Evolutionary conservation across 768 basidiomycete species (phyloP).

Genomic region (Rhodotorula paludigena): DNA sequence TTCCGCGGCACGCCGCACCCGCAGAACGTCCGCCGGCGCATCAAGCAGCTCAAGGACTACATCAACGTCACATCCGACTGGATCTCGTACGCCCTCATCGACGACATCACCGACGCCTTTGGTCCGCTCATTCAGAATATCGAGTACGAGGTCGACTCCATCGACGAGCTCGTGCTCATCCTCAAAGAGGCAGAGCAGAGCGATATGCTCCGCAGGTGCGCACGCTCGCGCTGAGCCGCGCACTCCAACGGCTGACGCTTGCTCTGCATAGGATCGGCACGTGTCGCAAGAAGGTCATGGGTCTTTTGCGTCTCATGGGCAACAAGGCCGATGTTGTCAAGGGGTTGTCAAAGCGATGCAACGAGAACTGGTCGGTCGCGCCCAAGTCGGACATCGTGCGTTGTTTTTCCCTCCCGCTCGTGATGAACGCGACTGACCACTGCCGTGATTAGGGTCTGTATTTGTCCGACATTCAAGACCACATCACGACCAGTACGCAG

Average conservation of each 20-base stretch:
- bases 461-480: constrained; percentile 57
- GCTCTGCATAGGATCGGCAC: constrained; percentile 69
- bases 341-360: constrained; percentile 93
- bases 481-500: constrained; percentile 99
- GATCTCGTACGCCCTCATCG: constrained; percentile 99
- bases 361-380: constrained; percentile 97
- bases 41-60: constrained; percentile 98
- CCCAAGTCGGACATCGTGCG: constrained; percentile 96
- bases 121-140: constrained; percentile 97
- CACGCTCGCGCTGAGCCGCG: not conserved
- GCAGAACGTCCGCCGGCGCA: constrained; percentile 93
- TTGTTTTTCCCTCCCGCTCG: constrained; percentile 60
- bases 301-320: constrained; percentile 88
- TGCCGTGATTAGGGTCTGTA: constrained; percentile 30
- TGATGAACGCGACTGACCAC: too few relatives aligned
- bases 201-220: constrained; percentile 82
- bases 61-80: constrained; percentile 98
- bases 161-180: constrained; percentile 95
- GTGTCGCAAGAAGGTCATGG: constrained; percentile 99
- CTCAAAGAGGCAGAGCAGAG: constrained; percentile 92
- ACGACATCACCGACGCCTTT: constrained; percentile 99
- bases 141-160: constrained; percentile 98
- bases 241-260: not conserved
- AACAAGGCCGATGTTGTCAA: constrained; percentile 99
- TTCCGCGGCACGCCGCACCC: constrained; percentile 96